phyloP scores from a whole-genome alignment of 768 basidiomycete species.

The Calocera viscosa region DNA sequence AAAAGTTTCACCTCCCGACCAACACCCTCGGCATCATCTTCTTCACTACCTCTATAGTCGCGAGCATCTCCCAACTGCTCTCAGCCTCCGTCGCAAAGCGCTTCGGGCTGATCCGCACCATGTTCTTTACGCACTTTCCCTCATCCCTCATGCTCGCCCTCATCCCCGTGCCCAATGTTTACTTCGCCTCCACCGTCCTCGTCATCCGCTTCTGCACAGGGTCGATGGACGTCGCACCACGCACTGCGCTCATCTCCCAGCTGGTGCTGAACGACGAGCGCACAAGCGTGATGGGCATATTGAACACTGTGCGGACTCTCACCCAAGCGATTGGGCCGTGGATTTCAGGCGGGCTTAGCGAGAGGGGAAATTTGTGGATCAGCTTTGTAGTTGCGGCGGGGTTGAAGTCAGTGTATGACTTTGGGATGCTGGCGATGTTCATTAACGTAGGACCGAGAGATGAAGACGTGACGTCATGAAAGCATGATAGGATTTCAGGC shows the following conservation, averaged over 20 bases:
- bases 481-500: no score
- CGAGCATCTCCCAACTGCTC: conserved; percentile 19
- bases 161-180: conserved; percentile 18
- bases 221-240: conserved; percentile 23
- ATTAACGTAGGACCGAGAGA: conserved; percentile 6
- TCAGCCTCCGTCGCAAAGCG: conserved; percentile 20
- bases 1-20: conserved; percentile 17
- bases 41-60: conserved; percentile 20
- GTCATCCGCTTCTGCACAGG: conserved; percentile 20
- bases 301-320: conserved; percentile 18
- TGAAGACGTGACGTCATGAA: background rate
- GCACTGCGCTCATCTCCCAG: conserved; percentile 22
- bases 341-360: conserved; percentile 19
- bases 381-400: conserved; percentile 19
- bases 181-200: conserved; percentile 18
- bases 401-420: conserved; percentile 19
- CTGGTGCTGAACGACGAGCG: conserved; percentile 18
- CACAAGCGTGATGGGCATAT: conserved; percentile 22
- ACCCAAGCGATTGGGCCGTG: conserved; percentile 19
- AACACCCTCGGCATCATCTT: conserved; percentile 19
- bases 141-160: conserved; percentile 19
- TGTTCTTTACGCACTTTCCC: conserved; percentile 18
- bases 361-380: conserved; percentile 18
- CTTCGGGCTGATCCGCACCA: conserved; percentile 15
- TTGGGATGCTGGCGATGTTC: conserved; percentile 21